Conservation (phyloP, 1,284 basidiomycete species). For the Ustilago shanxiensis region DNA sequence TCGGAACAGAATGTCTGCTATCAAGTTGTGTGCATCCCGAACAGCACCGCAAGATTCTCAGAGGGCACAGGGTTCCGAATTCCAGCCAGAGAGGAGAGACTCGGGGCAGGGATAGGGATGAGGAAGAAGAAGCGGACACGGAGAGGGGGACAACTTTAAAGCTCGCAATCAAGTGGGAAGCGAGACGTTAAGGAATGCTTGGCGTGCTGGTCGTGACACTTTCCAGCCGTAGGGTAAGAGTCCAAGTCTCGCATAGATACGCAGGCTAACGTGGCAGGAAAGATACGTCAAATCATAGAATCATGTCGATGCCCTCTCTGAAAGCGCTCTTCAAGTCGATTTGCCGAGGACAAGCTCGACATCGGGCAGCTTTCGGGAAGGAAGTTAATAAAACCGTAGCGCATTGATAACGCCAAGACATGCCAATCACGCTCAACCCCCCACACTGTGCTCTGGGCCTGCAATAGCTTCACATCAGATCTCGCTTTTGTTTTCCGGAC, state of each 20-base stretch:
- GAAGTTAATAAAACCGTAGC: too few relatives aligned
- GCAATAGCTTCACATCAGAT: background rate
- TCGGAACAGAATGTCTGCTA: background rate
- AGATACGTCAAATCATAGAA: background rate
- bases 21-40: background rate
- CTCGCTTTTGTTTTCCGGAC: too few relatives aligned
- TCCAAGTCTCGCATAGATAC: background rate
- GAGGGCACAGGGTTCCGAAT: slow-evolving; percentile 11
- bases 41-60: background rate
- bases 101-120: background rate
- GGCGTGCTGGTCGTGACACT: slow-evolving; percentile 5
- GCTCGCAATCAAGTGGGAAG: too few relatives aligned
- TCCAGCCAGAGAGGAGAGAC: background rate
- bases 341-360: too few relatives aligned
- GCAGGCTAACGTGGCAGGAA: slow-evolving; percentile 15
- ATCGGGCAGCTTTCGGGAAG: too few relatives aligned
- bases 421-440: slow-evolving; percentile 3
- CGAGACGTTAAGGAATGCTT: slow-evolving; percentile 25
- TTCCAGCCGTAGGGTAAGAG: background rate
- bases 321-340: too few relatives aligned
- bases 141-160: background rate
- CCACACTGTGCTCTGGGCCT: too few relatives aligned
- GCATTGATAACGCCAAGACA: slow-evolving; percentile 10
- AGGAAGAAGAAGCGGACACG: background rate
- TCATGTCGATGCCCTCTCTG: background rate